Evolutionary conservation across 345 rosid species (phyloP), one percentile per base, ranked within the genome.

Genomic region (Gossypium ekmanianum): DNA sequence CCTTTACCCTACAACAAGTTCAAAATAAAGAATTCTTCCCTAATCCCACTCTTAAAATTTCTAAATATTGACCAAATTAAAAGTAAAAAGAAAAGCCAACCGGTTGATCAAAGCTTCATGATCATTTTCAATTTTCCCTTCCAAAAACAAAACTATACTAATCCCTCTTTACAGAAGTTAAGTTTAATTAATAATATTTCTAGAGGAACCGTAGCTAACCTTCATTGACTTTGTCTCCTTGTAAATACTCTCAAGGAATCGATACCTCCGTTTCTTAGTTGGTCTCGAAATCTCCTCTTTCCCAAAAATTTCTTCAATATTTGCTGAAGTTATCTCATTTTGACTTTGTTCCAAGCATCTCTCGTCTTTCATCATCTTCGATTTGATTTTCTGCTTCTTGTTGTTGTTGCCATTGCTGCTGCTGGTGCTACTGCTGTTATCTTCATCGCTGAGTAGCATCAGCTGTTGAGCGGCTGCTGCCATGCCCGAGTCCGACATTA

Each of bases 391-490:
- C 18, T 13, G 56, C 24, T 13, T 24, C 2, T 57, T 10, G 41
- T 22, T 29, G 18, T 57, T 50, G 20, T 7, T n/a, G 8, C 50
- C 47, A 43, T 11, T 51, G 64, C 27, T 45, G 48, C 9, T 51
- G 68, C n/a, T 67, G 43, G 2, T 76, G 64, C 54, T 54, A 64
- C 63, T 41, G 63, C 7, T 79, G 66, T 69, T 79, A 4, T 85
- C 84, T 43, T 81, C 88, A 24, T 81, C 85, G 81, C 87, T 87
- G 0, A 83, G 69, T 61, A 78, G 85, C 77, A 85, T 75, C 18
- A 85, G 80, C 71, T 75, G 87, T 52, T 76, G 81, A 29, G 81
- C 88, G 52, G 71, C 85, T 9, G 74, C 84, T 12, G 77, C 85
- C 83, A 81, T 61, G 41, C 82, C 87, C 14, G 72, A 69, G 67